Conservation (phyloP, 768 basidiomycete species). For the Termitomyces sp. region DNA sequence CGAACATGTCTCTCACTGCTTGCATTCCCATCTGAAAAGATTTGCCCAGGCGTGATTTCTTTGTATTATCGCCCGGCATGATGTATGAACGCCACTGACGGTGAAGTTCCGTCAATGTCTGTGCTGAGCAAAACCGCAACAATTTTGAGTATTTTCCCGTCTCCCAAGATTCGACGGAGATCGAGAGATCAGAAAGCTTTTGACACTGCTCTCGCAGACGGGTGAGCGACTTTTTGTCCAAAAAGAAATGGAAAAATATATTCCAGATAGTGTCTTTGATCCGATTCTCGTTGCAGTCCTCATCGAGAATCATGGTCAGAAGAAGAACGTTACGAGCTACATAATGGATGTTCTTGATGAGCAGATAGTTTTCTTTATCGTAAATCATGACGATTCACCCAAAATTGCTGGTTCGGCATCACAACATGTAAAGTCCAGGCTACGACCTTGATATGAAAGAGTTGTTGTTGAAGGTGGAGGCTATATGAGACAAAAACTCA, state of each 20-base stretch:
- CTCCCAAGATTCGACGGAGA: conserved; percentile 34
- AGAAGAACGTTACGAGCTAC: conserved; percentile 49
- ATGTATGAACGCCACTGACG: conserved; percentile 36
- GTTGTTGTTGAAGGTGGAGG: neutral
- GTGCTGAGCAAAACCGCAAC: conserved; percentile 33
- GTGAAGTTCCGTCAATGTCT: conserved; percentile 36
- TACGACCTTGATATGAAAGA: conserved; percentile 17
- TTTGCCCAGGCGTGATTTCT: conserved; percentile 18
- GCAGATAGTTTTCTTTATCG: neutral
- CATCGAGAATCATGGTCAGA: conserved; percentile 38
- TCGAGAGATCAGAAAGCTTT: conserved; percentile 31
- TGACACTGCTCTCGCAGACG: conserved; percentile 35
- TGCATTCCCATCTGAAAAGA: conserved; percentile 20
- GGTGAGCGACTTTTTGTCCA: conserved; percentile 32
- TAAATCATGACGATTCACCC: conserved; percentile 24
- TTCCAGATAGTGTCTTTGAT: conserved; percentile 31
- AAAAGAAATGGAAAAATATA: conserved; percentile 46
- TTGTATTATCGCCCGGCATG: conserved; percentile 15
- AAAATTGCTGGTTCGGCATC: conserved; percentile 46
- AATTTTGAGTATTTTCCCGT: conserved; percentile 32
- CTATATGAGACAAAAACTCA: conserved; percentile 12
- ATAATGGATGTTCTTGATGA: neutral
- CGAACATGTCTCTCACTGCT: conserved; percentile 6
- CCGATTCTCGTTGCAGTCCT: conserved; percentile 6
- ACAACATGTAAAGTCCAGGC: conserved; percentile 48